These are phyloP conservation scores for Zygosaccharomyces lentus DNA, from an alignment of 805 yeast species.

Conservation along the genomic window DNA sequence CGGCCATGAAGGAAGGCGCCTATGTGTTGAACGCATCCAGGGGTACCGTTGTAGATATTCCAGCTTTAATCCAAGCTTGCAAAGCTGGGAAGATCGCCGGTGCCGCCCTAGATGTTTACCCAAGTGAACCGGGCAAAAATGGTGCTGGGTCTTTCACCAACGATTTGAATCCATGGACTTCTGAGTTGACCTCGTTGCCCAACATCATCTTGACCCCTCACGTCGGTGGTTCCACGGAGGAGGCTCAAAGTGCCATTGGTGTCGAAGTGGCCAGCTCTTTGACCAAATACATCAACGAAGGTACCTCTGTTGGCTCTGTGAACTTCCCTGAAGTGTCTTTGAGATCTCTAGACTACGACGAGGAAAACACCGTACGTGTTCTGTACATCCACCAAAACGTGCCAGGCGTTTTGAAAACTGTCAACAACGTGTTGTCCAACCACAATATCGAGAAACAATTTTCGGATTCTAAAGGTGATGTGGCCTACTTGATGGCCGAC, in stretches of 20 bases:
- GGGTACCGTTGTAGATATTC: conserved; percentile 96
- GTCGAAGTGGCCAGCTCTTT: conserved; percentile 86
- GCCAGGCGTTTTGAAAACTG: conserved; percentile 97
- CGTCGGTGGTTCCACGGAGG: conserved; percentile 98
- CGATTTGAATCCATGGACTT: conserved; percentile 74
- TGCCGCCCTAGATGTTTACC: conserved; percentile 94
- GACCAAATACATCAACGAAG: conserved; percentile 91
- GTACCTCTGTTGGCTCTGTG: conserved; percentile 90
- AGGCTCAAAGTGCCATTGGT: conserved; percentile 97
- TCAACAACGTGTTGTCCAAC: conserved; percentile 88
- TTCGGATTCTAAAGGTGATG: conserved; percentile 93
- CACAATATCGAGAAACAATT: conserved; percentile 97
- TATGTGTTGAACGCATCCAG: conserved; percentile 94
- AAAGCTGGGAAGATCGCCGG: conserved; percentile 93
- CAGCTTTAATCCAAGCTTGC: conserved; percentile 87
- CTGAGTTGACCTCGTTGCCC: conserved; percentile 75
- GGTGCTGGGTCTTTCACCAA: conserved; percentile 76
- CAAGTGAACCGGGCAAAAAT: conserved; percentile 95
- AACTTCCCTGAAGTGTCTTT: conserved; percentile 98
- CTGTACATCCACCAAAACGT: conserved; percentile 95
- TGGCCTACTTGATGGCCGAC: conserved; percentile 98
- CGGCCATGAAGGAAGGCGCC: conserved; percentile 94
- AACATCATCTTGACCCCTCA: conserved; percentile 94
- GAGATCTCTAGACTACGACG: conserved; percentile 83
- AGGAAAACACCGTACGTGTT: conserved; percentile 85